These are phyloP conservation scores for Maudiozyma serrabonitensis DNA, from an alignment of 805 yeast species.

Conservation along the genomic window DNA sequence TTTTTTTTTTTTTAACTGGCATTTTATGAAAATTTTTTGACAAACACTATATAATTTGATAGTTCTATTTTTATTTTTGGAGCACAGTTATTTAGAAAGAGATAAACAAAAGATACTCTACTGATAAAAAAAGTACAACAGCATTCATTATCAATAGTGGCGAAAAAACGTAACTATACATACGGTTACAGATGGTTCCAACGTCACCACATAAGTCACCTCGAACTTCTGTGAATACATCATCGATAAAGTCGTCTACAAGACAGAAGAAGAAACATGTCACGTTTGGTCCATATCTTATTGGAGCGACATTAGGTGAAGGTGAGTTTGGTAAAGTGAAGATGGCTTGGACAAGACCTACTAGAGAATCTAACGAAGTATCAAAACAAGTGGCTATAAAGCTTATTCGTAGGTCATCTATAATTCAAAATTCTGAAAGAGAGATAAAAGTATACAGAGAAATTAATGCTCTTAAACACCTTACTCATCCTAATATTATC, in stretches of 20 bases:
- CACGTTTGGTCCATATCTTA: conserved; percentile 79
- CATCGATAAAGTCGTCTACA: conserved; percentile 1
- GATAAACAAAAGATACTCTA: too few species aligned
- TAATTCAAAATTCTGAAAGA: conserved; percentile 76
- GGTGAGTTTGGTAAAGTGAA: conserved; percentile 98
- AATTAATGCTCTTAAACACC: conserved; percentile 76
- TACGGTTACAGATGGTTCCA: too few species aligned
- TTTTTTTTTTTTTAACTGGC: too few species aligned
- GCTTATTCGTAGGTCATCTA: conserved; percentile 76
- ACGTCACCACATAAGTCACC: background rate
- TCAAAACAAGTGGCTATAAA: conserved; percentile 89
- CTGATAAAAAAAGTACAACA: too few species aligned
- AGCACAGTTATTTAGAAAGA: too few species aligned
- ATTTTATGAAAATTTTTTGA: too few species aligned
- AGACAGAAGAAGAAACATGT: conserved; percentile 45
- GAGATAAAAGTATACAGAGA: conserved; percentile 88
- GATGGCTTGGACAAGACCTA: conserved; percentile 76
- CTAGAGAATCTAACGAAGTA: conserved; percentile 11
- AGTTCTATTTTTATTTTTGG: too few species aligned
- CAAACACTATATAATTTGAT: too few species aligned
- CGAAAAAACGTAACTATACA: too few species aligned
- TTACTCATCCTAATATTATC: conserved; percentile 91
- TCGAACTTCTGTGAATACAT: background rate
- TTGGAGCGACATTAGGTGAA: conserved; percentile 92
- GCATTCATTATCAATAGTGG: too few species aligned